phyloP scores from a whole-genome alignment of 2,329 filamentous ascomycete species.

The Monosporascus sp. region DNA sequence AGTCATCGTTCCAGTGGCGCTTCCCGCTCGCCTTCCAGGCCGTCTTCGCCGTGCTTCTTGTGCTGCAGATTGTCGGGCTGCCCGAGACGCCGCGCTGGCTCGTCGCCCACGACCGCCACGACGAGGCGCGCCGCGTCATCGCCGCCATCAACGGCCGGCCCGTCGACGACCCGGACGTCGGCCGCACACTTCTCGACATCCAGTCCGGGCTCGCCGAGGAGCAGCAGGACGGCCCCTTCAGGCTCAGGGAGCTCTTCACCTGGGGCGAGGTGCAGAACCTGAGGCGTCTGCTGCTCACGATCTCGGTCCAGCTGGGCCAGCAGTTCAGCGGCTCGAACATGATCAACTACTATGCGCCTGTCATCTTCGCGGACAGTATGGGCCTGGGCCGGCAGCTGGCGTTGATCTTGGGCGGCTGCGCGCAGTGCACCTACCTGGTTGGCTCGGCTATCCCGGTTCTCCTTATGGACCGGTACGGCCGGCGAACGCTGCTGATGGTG shows the following conservation, averaged over 20 bases:
- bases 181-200: constrained; percentile 9
- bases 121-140: constrained; percentile 20
- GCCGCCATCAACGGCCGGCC: constrained; percentile 10
- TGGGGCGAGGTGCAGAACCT: constrained; percentile 19
- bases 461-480: constrained; percentile 35
- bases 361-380: constrained; percentile 33
- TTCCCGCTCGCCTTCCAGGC: constrained; percentile 37
- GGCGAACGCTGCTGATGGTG: constrained; percentile 33
- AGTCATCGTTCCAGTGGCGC: constrained; percentile 25
- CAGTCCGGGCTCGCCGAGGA: constrained; percentile 13
- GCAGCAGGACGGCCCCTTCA: constrained; percentile 14
- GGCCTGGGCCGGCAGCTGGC: constrained; percentile 39
- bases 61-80: constrained; percentile 29
- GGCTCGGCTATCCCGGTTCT: constrained; percentile 35
- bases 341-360: constrained; percentile 30
- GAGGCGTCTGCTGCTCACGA: constrained; percentile 18
- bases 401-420: constrained; percentile 44
- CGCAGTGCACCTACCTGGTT: constrained; percentile 32
- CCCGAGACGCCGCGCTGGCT: constrained; percentile 34
- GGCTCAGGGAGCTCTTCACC: constrained; percentile 15
- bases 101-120: constrained; percentile 24
- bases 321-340: constrained; percentile 23
- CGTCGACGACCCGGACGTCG: constrained; percentile 12
- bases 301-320: constrained; percentile 21
- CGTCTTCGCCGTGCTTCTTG: constrained; percentile 31